These are phyloP conservation scores for Botrytis tulipae DNA, from an alignment of 2,329 filamentous ascomycete species.

Conservation along the genomic window DNA sequence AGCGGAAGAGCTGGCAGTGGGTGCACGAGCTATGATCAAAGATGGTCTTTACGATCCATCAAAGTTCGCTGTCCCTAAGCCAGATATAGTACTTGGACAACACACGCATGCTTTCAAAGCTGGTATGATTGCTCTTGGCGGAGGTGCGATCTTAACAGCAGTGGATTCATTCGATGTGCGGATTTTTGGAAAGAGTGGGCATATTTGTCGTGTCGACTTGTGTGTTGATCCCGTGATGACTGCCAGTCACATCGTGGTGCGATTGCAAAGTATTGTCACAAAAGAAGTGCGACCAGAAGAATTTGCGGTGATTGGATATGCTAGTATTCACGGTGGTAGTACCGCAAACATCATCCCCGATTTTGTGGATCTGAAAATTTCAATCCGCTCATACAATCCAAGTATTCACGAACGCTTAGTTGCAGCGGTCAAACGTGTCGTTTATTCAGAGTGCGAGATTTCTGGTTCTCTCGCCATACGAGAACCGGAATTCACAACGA, in stretches of 20 bases:
- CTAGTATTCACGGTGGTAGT: slow-evolving; percentile 44
- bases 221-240: slow-evolving; percentile 48
- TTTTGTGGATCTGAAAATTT: slow-evolving; percentile 43
- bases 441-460: slow-evolving; percentile 48
- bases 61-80: background rate
- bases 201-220: slow-evolving; percentile 44
- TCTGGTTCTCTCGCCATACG: slow-evolving; percentile 43
- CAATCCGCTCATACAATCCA: slow-evolving; percentile 41
- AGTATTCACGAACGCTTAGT: slow-evolving; percentile 41
- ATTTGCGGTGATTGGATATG: slow-evolving; percentile 45
- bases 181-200: slow-evolving; percentile 45
- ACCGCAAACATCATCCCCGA: slow-evolving; percentile 48
- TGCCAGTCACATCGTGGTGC: slow-evolving; percentile 43
- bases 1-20: slow-evolving; percentile 61
- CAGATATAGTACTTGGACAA: slow-evolving; percentile 53
- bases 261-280: slow-evolving; percentile 43
- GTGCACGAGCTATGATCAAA: slow-evolving; percentile 62
- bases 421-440: slow-evolving; percentile 43
- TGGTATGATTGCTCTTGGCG: slow-evolving; percentile 39
- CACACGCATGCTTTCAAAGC: slow-evolving; percentile 48
- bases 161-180: slow-evolving; percentile 42
- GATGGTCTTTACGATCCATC: slow-evolving; percentile 50
- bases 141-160: slow-evolving; percentile 40
- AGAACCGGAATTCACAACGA: slow-evolving; percentile 23
- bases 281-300: slow-evolving; percentile 43